These are phyloP conservation scores for Xylariaceae sp. DNA, from an alignment of 2,329 filamentous ascomycete genomes.

Conservation along the genomic window DNA sequence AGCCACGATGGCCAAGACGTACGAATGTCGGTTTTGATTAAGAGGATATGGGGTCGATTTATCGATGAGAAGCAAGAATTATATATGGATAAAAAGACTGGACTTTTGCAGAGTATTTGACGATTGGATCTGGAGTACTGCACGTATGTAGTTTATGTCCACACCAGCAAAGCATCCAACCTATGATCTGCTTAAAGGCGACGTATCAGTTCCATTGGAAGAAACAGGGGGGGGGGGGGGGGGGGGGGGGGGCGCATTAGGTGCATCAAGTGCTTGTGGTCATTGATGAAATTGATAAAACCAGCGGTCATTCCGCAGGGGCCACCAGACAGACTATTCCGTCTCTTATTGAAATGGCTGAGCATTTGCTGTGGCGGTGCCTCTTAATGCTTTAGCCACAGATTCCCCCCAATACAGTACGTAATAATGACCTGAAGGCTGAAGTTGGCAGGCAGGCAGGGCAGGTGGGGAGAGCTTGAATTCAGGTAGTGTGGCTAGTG, in stretches of 20 bases:
- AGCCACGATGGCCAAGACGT: neutral
- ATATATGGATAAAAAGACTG: neutral
- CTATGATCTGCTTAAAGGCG: neutral
- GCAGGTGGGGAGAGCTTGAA: no score
- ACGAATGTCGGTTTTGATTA: neutral
- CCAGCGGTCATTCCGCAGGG: slow-evolving; percentile 24
- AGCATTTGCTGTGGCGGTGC: no score
- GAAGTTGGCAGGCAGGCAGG: no score
- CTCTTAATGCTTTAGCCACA: no score
- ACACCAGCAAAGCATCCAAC: neutral
- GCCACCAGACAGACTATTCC: slow-evolving; percentile 16
- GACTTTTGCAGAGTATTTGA: neutral
- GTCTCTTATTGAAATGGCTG: no score
- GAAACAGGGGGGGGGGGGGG: no score
- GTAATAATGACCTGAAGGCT: no score
- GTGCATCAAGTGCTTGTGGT: slow-evolving; percentile 22
- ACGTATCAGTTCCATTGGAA: neutral
- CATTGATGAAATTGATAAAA: slow-evolving; percentile 9
- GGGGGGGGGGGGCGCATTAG: neutral
- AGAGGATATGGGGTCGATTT: neutral
- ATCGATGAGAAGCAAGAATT: neutral
- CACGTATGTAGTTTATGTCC: neutral
- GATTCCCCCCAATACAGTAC: no score
- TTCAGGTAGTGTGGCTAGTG: neutral
- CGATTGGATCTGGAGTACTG: neutral